Percentiles rank a stretch among this genome's conserved stretches.
Evolutionary conservation across 2,329 filamentous ascomycete species (phyloP).

Genomic region (Aspergillus sclerotialis): DNA sequence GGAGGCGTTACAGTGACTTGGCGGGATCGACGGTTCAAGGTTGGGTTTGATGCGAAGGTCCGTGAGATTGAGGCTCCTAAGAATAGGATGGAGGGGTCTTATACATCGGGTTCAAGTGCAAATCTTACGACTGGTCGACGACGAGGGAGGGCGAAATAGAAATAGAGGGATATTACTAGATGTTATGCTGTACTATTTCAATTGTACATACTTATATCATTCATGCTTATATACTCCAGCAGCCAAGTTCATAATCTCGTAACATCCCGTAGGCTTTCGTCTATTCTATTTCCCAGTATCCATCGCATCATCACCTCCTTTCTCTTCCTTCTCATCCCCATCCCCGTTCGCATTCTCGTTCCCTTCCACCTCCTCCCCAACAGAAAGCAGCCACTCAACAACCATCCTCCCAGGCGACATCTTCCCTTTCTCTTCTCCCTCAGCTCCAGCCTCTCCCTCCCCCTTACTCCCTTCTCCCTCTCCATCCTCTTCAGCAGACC

Average conservation of each 20-base stretch:
- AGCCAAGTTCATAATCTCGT: no score
- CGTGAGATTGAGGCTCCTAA: slow-evolving; percentile 42
- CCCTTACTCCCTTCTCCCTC: slow-evolving; percentile 12
- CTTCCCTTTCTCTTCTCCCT: slow-evolving; percentile 9
- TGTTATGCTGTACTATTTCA: no score
- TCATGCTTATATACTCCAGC: no score
- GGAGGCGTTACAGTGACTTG: slow-evolving; percentile 83
- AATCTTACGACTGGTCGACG: no score
- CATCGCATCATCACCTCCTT: no score
- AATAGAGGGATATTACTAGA: no score
- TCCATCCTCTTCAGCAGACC: slow-evolving; percentile 47
- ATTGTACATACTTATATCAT: no score
- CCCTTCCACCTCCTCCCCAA: slow-evolving; percentile 14
- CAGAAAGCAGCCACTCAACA: slow-evolving; percentile 35
- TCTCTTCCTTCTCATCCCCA: slow-evolving; percentile 8
- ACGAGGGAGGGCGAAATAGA: no score
- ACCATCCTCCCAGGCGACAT: slow-evolving; percentile 33
- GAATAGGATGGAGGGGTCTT: slow-evolving; percentile 15
- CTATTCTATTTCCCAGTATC: no score
- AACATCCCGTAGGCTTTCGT: no score
- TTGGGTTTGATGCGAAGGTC: slow-evolving; percentile 79
- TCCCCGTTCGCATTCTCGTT: slow-evolving; percentile 11
- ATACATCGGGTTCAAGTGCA: slow-evolving; percentile 14
- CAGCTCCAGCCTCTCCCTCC: slow-evolving; percentile 17
- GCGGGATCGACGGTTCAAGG: slow-evolving; percentile 75